Base-by-base conservation (phyloP, 768 basidiomycete species). In the Grammothele lineata region DNA sequence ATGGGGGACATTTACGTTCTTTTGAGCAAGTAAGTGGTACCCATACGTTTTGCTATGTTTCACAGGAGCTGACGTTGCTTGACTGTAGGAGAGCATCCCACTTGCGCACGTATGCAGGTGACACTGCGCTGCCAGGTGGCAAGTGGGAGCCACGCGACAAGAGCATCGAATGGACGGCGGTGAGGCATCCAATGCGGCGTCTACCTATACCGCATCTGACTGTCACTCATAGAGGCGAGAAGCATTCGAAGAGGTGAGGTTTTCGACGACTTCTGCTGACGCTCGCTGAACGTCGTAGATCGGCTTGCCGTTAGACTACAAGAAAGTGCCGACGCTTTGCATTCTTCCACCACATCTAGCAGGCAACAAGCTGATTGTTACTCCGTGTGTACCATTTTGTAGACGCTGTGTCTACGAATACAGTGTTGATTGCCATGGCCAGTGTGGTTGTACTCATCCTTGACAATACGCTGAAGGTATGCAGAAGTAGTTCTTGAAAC, bases 61-160 rank as follows among this genome's bases (percentile, higher is more conserved):
- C 35, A 17, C 12, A 36, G 35, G 35, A 9, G 35, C 19, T 24
- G 23, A 3, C 2, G 19, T 2, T 18, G 17, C 35, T 37, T 34
- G 4, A 9, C 25, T 43, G 24, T 40, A 94, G 92, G 51, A 82
- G 92, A 2, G 81, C 91, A 1, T 73, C 83, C 0, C 77, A 77
- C 3, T 67, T 95, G 55, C 71, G 81, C 30, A 75, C 83, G 8
- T 95, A 87, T 57, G 87, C 92, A 0, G 89, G 89, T 0, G 92
- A 94, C 61, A 95, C 92, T 0, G 86, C 89, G 1, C 66, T 95
- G 4, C 92, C 92, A 0, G 92, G 92, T 5, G 92, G 92, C 0
- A 90, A 83, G 60, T 74, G 83, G 6, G 92, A 95, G 14, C 68
- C 70, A 2, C 71, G 68, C 33, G 92, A 94, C 61, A 62, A 57